Conservation (phyloP, 176 grass and related monocot genomes). For the Avena insularis region DNA sequence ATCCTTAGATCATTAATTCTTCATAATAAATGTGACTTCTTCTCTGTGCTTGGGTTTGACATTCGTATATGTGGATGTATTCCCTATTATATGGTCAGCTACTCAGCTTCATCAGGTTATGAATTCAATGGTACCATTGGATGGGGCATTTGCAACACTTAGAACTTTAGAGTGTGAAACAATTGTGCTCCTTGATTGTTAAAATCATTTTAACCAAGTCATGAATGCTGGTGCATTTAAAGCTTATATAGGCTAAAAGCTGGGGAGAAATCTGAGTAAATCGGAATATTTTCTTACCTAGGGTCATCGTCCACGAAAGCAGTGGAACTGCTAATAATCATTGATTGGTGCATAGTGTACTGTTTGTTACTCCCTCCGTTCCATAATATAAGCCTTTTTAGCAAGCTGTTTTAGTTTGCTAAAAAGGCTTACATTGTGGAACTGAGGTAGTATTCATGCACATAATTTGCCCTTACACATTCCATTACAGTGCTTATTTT, state of each 20-base stretch:
- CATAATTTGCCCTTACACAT: background rate
- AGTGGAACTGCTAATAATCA: background rate
- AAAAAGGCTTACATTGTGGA: too few species aligned
- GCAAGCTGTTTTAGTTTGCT: too few species aligned
- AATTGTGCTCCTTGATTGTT: constrained; percentile 12
- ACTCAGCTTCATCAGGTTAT: constrained; percentile 26
- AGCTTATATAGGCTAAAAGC: constrained; percentile 13
- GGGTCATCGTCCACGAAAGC: background rate
- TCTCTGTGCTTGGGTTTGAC: constrained; percentile 12
- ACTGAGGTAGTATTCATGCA: background rate
- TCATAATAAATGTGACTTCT: constrained; percentile 23
- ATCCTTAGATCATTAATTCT: constrained; percentile 10
- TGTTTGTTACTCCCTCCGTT: background rate
- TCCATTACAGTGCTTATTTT: constrained; percentile 15
- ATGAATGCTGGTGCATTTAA: background rate
- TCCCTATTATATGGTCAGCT: background rate
- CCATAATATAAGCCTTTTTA: too few species aligned
- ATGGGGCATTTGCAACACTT: background rate
- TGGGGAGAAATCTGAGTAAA: constrained; percentile 25
- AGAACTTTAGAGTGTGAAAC: constrained; percentile 3
- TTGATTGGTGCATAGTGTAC: constrained; percentile 4
- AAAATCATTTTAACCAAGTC: constrained; percentile 14
- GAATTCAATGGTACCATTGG: background rate
- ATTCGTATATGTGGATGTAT: constrained; percentile 20
- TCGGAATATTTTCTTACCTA: constrained; percentile 4